A percentile compares a stretch with the other conserved stretches of the same genome.
Evolutionary conservation across 306 rosid species (phyloP).

Genomic region (Prunus kanzakura): DNA sequence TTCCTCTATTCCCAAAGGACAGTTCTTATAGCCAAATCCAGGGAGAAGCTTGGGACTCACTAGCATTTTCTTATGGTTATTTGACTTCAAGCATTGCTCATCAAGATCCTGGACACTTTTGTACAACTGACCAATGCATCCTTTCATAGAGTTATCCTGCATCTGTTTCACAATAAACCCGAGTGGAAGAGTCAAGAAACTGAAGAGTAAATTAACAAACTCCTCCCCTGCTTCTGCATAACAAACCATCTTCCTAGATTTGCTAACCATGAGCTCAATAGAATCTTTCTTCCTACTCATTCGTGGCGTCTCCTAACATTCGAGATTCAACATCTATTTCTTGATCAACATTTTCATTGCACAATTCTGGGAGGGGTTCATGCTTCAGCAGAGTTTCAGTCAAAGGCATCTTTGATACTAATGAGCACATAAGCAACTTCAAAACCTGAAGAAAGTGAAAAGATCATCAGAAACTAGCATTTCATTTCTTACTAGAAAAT

Average conservation of each 20-base stretch:
- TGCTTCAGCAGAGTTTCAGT: constrained; percentile 9
- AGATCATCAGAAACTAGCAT: background rate
- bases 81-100: too few species aligned
- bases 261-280: constrained; percentile 6
- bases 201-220: constrained; percentile 9
- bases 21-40: too few species aligned
- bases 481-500: too few species aligned
- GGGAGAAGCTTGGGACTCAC: too few species aligned
- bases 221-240: constrained; percentile 15
- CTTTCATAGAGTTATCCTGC: too few species aligned
- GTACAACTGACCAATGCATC: too few species aligned
- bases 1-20: too few species aligned
- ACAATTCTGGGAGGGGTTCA: background rate
- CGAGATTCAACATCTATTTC: background rate
- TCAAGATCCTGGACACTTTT: too few species aligned
- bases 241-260: constrained; percentile 10
- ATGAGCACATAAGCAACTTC: constrained; percentile 1
- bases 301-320: background rate
- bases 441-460: background rate
- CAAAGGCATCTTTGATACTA: constrained; percentile 1
- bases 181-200: constrained; percentile 15
- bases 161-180: background rate
- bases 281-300: background rate
- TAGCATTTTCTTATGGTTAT: too few species aligned
- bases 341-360: background rate